Base-by-base conservation (phyloP, 208 protist species). In the Trypanosoma platydactyli region DNA sequence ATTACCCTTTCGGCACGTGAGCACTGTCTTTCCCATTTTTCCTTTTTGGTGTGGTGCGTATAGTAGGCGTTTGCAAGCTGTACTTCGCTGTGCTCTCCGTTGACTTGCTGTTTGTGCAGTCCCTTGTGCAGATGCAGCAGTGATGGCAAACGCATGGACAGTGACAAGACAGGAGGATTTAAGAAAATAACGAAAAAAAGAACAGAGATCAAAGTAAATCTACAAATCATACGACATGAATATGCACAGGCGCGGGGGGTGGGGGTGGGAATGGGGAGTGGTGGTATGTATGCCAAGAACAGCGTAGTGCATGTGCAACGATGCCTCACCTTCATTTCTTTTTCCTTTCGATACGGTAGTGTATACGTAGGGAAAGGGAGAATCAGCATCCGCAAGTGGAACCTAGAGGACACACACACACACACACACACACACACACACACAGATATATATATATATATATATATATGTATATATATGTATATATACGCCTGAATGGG, bases 1-100 rank as follows among this genome's bases (percentile, higher is more conserved):
- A 64, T 86, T 85, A 83, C 97, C 98, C 79, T 96, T 97, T 90
- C 97, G 92, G 88, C 98, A 97, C 62, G 74, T 83, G 52, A 96
- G 86, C 41, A 91, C 81, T 73, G 80, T 90, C 82, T 94, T 94
- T 73, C 86, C 88, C 88, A 94, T 94, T 52, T 16, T 50, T 58
- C 3, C 5, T 42, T 44, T 20, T 44, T 42, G 18, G 0, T 22
- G 53, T 58, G 53, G 16, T 15, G 22, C 9, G 30, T 42, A 27
- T 24, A 9, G 9, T 38, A 38, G 9, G 58, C 38, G 6, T 44
- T 53, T 33, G 2, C 16, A 9, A 38, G 33, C 33, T 38, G 33
- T 38, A 38, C 33, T 3, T 38, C 33, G 9, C 33, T 9, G 33
- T 38, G 33, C 25, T 54, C 25, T 54, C 6, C 18, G 25, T 58